Percentiles rank a stretch among this genome's conserved stretches.
phyloP scores from a whole-genome alignment of 140 eudicot genomes.

The Flaveria floridana region DNA sequence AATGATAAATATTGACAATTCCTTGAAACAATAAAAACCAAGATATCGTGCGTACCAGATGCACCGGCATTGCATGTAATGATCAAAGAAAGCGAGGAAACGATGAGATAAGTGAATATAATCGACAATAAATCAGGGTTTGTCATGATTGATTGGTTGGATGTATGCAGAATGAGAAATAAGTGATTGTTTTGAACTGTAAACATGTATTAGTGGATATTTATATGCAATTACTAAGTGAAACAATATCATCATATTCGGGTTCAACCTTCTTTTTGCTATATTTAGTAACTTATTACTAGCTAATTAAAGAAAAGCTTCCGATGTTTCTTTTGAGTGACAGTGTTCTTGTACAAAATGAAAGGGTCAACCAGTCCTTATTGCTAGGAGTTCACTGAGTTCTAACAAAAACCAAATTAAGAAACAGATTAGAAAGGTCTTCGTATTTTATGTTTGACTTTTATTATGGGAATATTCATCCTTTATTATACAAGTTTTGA shows the following conservation, averaged over 20 bases:
- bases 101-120: slow-evolving; percentile 25
- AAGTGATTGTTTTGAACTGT: slow-evolving; percentile 13
- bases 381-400: slow-evolving; percentile 5
- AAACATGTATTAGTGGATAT: background rate
- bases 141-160: slow-evolving; percentile 26
- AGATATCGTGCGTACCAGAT: background rate
- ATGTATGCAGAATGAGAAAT: background rate
- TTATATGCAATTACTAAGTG: slow-evolving; percentile 7
- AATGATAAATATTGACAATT: background rate
- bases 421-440: background rate
- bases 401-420: background rate
- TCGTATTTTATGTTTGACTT: background rate
- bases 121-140: slow-evolving; percentile 27
- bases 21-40: background rate
- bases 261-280: slow-evolving; percentile 28
- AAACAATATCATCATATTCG: slow-evolving; percentile 16
- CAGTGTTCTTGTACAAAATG: slow-evolving; percentile 18
- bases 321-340: slow-evolving; percentile 18
- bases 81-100: slow-evolving; percentile 34
- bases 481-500: too few species aligned
- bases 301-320: slow-evolving; percentile 4
- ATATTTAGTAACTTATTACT: slow-evolving; percentile 21
- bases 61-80: slow-evolving; percentile 28
- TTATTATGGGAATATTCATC: background rate
- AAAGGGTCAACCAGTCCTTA: slow-evolving; percentile 19